These are phyloP conservation scores for Thuidium tamariscinum DNA, from an alignment of 225 moss, liverwort and hornwort genomes.

Conservation along the genomic window DNA sequence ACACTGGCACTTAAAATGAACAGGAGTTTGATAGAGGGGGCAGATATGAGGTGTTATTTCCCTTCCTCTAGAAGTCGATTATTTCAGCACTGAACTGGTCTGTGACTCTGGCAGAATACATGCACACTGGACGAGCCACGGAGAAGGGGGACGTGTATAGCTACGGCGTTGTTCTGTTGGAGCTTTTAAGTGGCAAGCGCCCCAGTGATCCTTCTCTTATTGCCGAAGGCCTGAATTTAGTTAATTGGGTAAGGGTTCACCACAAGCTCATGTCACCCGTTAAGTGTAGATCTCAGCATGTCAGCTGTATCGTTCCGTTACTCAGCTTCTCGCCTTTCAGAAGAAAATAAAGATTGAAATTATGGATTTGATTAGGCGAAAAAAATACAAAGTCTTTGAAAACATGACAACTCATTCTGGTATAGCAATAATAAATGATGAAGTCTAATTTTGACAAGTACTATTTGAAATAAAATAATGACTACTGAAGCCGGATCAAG, in stretches of 20 bases:
- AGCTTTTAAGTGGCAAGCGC: constrained; percentile 73
- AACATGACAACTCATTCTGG: neutral
- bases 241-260: constrained; percentile 61
- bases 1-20: neutral
- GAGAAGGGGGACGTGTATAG: constrained; percentile 89
- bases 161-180: constrained; percentile 81
- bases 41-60: neutral
- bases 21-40: neutral
- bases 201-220: constrained; percentile 66
- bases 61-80: neutral
- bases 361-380: neutral
- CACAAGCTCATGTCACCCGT: neutral
- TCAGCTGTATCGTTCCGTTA: neutral
- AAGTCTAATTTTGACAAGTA: neutral
- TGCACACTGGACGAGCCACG: constrained; percentile 81
- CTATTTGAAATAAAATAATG: neutral
- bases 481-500: neutral
- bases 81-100: neutral
- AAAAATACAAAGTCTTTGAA: neutral
- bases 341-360: neutral
- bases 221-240: constrained; percentile 74
- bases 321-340: neutral
- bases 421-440: neutral
- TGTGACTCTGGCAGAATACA: constrained; percentile 55
- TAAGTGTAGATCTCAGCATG: neutral